Evolutionary conservation across 352 stramenopile species (phyloP), one percentile per base, ranked within the genome.

Genomic region (Globisporangium viniferum): DNA sequence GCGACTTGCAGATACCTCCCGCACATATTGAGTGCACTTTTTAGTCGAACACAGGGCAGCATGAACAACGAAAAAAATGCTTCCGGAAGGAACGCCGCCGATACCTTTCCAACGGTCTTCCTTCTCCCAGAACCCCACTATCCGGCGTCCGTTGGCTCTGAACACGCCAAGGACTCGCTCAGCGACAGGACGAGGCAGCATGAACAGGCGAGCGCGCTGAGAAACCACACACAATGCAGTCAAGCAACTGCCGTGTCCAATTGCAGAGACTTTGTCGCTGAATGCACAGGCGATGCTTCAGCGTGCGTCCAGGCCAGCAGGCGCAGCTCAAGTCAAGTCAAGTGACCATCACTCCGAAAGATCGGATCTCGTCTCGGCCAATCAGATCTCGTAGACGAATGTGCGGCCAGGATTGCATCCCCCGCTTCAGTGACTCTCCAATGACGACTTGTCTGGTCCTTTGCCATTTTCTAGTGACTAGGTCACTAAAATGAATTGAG

Each of bases 61-160:
- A 14, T 18, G 5, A 14, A n/a, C 2, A 24, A n/a, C 20, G 49
- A 31, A 27, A 55, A 55, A 55, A 31, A 55, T 41, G n/a, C 2
- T 31, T 27, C 20, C 8, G 46, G 48, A 55, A 15, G 49, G 4
- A 29, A 57, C 22, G 33, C 10, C 4, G 8, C 5, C 5, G 31
- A 33, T 39, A 36, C 1, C 39, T 18, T 48, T 18, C 39, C 14
- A 48, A 18, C 54, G 54, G 24, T 59, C 12, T n/a, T 12, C 24
- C 53, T 58, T 58, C 53, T 58, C 53, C 53, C 53, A 58, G 29
- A 57, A 15, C 49, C 49, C 49, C 20, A 33, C 22, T 48, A 8
- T 41, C 35, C 0, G 24, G 24, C 24, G 3, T 48, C 39, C 39
- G 39, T 48, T 48, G 48, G n/a, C 48, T 55, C 39, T 48, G 12